These are phyloP conservation scores for Globomyces sp. DNA, from an alignment of 371 early-diverging fungal genomes.

Conservation along the genomic window DNA sequence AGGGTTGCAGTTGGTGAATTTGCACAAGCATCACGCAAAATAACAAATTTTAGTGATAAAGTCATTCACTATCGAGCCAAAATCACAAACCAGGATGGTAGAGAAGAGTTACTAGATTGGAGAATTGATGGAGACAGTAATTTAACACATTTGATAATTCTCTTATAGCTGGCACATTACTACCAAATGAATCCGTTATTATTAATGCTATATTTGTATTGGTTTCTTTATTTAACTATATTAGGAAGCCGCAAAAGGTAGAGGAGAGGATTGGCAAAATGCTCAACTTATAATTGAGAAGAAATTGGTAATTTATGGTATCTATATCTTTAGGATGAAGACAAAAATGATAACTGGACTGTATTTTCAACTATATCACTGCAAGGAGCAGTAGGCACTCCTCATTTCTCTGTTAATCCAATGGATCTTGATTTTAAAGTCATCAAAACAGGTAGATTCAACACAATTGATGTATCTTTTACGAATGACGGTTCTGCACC, in stretches of 20 bases:
- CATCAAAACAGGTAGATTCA: conserved; percentile 25
- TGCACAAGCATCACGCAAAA: conserved; percentile 24
- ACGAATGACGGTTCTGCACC: conserved; percentile 23
- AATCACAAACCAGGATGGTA: conserved; percentile 25
- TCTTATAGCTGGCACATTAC: conserved; percentile 34
- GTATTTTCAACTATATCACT: conserved; percentile 41
- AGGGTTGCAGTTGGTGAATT: conserved; percentile 46
- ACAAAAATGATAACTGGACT: conserved; percentile 32
- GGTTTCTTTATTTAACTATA: no score
- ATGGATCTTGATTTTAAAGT: conserved; percentile 35
- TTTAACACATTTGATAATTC: background rate
- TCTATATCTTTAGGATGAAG: conserved; percentile 28
- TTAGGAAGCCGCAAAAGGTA: conserved; percentile 34
- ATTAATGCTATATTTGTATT: conserved; percentile 36
- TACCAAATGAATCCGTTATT: conserved; percentile 25
- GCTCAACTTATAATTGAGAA: conserved; percentile 43
- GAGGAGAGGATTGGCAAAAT: conserved; percentile 49
- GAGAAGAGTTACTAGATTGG: conserved; percentile 17
- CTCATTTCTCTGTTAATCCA: conserved; percentile 34
- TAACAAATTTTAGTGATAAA: conserved; percentile 44
- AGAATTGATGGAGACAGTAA: conserved; percentile 10
- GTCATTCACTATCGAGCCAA: conserved; percentile 41
- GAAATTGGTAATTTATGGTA: conserved; percentile 6
- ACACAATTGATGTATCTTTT: background rate
- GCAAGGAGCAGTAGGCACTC: conserved; percentile 43